Percentiles rank a stretch among this genome's conserved stretches.
phyloP scores from a whole-genome alignment of 306 rosid genomes.

The Corylus heterophylla region DNA sequence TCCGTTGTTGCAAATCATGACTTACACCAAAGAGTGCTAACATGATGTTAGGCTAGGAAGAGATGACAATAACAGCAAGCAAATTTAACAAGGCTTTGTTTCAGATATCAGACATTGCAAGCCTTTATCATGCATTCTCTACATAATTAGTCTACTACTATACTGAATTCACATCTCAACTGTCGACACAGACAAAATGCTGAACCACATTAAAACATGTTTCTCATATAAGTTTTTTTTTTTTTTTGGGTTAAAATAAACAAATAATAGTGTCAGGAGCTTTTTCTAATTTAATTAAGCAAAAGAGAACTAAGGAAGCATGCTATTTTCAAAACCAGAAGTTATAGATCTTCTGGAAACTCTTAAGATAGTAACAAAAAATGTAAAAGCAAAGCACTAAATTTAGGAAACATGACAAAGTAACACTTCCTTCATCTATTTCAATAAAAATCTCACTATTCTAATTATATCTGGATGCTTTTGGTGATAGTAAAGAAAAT shows the following conservation, averaged over 20 bases:
- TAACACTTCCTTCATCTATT: neutral
- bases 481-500: neutral
- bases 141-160: neutral
- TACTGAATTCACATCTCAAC: neutral
- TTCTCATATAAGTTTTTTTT: neutral
- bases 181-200: neutral
- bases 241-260: neutral
- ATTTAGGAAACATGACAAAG: neutral
- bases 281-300: neutral
- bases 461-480: neutral
- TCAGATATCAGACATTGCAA: slow-evolving; percentile 11
- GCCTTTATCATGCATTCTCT: neutral
- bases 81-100: slow-evolving; percentile 3
- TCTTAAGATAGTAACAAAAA: neutral
- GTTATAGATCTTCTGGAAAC: neutral
- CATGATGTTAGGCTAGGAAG: neutral
- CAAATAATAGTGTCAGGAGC: neutral
- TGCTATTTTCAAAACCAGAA: neutral
- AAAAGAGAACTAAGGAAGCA: neutral
- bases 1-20: neutral
- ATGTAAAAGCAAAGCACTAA: neutral
- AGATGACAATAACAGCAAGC: neutral
- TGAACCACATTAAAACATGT: neutral
- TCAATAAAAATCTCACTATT: neutral
- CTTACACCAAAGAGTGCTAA: neutral